A percentile compares a stretch with the other conserved stretches of the same genome.
Conservation (phyloP, 2,329 filamentous ascomycete genomes). For the Fusarium sp. region DNA sequence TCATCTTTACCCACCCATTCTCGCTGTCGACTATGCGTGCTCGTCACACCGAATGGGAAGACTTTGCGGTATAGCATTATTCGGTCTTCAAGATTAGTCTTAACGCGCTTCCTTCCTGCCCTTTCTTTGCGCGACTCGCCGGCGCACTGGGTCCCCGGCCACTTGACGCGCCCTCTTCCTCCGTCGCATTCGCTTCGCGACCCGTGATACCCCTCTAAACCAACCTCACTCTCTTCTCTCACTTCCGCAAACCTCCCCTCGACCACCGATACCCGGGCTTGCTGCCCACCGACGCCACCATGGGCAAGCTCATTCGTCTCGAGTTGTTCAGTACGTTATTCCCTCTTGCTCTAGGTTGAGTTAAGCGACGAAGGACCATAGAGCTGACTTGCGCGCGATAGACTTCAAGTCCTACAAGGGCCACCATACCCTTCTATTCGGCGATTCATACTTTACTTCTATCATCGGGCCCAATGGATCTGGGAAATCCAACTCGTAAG, state of each 20-base stretch:
- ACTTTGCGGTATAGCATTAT: conserved; percentile 14
- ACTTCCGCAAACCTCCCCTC: conserved; percentile 5
- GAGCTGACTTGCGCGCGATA: conserved; percentile 49
- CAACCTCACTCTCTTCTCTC: conserved; percentile 14
- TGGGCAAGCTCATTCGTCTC: conserved; percentile 96
- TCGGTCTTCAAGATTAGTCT: conserved; percentile 1
- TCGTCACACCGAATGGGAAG: conserved; percentile 3
- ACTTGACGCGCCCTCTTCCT: conserved; percentile 36
- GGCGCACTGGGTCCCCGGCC: conserved; percentile 30
- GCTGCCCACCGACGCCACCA: conserved; percentile 58
- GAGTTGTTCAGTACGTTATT: conserved; percentile 85
- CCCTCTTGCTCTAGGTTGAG: background rate
- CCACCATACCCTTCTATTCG: conserved; percentile 92
- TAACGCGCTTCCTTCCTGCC: background rate
- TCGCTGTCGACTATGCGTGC: conserved; percentile 18
- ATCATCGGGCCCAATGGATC: conserved; percentile 99
- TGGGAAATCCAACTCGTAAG: conserved; percentile 96
- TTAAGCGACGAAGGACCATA: background rate
- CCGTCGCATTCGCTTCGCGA: conserved; percentile 36
- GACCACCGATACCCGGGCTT: conserved; percentile 21
- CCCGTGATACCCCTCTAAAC: conserved; percentile 29
- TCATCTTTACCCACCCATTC: conserved; percentile 7
- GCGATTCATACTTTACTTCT: conserved; percentile 98
- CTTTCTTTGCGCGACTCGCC: conserved; percentile 29
- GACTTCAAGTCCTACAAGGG: conserved; percentile 99